Conservation (phyloP, 768 basidiomycete species). For the Tylopilus sp. region DNA sequence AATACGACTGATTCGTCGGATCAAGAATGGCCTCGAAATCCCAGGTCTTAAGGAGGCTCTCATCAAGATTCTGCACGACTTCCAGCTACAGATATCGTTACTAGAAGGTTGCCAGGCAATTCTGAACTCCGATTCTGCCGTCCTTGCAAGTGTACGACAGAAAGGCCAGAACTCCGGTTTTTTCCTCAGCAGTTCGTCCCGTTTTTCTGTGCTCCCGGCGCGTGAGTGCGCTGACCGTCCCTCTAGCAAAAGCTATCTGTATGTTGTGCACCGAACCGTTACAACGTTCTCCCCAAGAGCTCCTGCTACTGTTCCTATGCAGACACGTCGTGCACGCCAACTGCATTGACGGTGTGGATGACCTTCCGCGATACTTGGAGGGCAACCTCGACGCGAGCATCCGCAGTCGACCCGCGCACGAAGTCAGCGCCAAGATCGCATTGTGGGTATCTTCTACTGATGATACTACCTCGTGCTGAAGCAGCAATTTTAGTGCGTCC, state of each 20-base stretch:
- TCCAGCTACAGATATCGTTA: conserved; percentile 89
- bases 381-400: conserved; percentile 41
- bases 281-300: conserved; percentile 52
- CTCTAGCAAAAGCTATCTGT: conserved; percentile 59
- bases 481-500: conserved; percentile 50
- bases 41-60: conserved; percentile 91
- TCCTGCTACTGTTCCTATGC: conserved; percentile 80
- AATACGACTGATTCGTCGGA: conserved; percentile 87
- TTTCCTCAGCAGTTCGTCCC: conserved; percentile 62
- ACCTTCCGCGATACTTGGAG: conserved; percentile 61
- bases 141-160: conserved; percentile 66
- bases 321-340: conserved; percentile 82
- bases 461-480: background rate
- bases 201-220: background rate
- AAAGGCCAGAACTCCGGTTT: conserved; percentile 78
- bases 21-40: conserved; percentile 95
- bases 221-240: background rate
- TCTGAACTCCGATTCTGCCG: conserved; percentile 75
- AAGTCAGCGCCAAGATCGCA: conserved; percentile 70
- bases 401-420: conserved; percentile 35
- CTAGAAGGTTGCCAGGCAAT: conserved; percentile 91
- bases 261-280: conserved; percentile 62
- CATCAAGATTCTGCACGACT: conserved; percentile 96
- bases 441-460: conserved; percentile 47
- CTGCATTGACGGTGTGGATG: conserved; percentile 66